Conservation (phyloP, 2,329 filamentous ascomycete species). For the Nannizziopsis barbatae region DNA sequence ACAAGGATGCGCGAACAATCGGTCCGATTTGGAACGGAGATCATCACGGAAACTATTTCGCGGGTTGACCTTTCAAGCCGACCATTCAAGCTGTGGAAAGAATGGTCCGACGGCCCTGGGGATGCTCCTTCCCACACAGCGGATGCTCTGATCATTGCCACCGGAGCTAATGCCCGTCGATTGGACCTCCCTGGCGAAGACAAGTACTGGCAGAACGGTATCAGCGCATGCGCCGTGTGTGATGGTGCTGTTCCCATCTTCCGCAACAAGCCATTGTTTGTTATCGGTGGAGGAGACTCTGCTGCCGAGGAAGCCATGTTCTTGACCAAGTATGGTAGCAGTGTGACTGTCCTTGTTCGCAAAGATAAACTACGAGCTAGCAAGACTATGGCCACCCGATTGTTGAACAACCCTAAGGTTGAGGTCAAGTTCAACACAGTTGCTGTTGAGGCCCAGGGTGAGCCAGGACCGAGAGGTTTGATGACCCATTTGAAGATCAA, state of each 20-base stretch:
- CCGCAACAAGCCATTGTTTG: slow-evolving; percentile 86
- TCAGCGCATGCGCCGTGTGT: slow-evolving; percentile 93
- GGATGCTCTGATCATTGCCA: slow-evolving; percentile 86
- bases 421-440: slow-evolving; percentile 78
- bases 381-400: slow-evolving; percentile 80
- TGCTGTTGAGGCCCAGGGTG: slow-evolving; percentile 73
- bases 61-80: slow-evolving; percentile 72
- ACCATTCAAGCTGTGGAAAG: slow-evolving; percentile 89
- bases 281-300: slow-evolving; percentile 93
- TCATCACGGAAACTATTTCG: slow-evolving; percentile 84
- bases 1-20: slow-evolving; percentile 91
- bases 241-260: slow-evolving; percentile 96
- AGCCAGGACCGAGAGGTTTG: slow-evolving; percentile 59
- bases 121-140: slow-evolving; percentile 68
- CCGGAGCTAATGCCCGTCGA: slow-evolving; percentile 80
- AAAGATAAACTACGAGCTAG: slow-evolving; percentile 76
- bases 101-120: slow-evolving; percentile 64
- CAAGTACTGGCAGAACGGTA: slow-evolving; percentile 93
- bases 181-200: slow-evolving; percentile 79
- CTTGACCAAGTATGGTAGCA: slow-evolving; percentile 91
- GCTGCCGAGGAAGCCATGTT: slow-evolving; percentile 96
- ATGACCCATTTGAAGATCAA: slow-evolving; percentile 83
- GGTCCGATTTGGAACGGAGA: slow-evolving; percentile 79
- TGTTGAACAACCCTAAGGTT: slow-evolving; percentile 76
- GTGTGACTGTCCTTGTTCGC: slow-evolving; percentile 87